A percentile compares a stretch with the other conserved stretches of the same genome.
Conservation (phyloP, 1,284 basidiomycete genomes). For the Trichosporon ovoides region DNA sequence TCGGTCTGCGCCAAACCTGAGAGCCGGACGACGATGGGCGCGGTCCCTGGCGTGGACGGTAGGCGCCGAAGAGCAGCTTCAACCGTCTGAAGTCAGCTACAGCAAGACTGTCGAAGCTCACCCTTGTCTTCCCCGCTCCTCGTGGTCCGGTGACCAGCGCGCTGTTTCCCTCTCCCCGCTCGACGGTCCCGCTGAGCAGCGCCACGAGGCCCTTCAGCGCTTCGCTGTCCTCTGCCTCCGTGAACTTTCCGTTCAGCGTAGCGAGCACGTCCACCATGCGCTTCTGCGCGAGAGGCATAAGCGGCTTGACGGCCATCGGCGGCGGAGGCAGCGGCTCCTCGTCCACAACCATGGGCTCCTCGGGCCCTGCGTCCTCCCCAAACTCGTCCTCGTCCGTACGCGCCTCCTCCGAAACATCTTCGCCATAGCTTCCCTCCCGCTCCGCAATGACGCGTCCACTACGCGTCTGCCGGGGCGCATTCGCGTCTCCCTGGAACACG, state of each 20-base stretch:
- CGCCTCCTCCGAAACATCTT: slow-evolving; percentile 9
- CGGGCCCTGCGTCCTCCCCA: not conserved
- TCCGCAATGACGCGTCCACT: slow-evolving; percentile 36
- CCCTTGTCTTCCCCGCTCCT: slow-evolving; percentile 76
- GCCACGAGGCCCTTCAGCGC: slow-evolving; percentile 52
- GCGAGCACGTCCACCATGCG: slow-evolving; percentile 23
- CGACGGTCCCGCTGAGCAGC: slow-evolving; percentile 65
- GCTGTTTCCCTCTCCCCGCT: slow-evolving; percentile 81
- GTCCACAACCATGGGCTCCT: not conserved
- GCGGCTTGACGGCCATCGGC: not conserved
- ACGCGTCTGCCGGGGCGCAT: slow-evolving; percentile 40
- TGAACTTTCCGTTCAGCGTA: slow-evolving; percentile 31
- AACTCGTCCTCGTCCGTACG: slow-evolving; percentile 6
- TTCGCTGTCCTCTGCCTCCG: slow-evolving; percentile 41
- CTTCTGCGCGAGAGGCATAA: not conserved
- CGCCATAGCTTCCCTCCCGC: slow-evolving; percentile 25
- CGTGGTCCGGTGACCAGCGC: slow-evolving; percentile 75
- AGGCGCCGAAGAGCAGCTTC: slow-evolving; percentile 36
- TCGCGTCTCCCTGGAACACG: slow-evolving; percentile 40
- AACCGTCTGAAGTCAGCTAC: slow-evolving; percentile 29
- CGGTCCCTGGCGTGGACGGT: slow-evolving; percentile 42
- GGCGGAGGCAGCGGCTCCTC: not conserved
- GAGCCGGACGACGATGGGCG: slow-evolving; percentile 68
- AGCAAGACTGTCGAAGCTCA: slow-evolving; percentile 49
- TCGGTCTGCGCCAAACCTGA: slow-evolving; percentile 79